Percentiles rank a stretch among this genome's conserved stretches.
These are phyloP conservation scores for Smittium culicis DNA, from an alignment of 371 early-diverging fungal species.

Conservation along the genomic window DNA sequence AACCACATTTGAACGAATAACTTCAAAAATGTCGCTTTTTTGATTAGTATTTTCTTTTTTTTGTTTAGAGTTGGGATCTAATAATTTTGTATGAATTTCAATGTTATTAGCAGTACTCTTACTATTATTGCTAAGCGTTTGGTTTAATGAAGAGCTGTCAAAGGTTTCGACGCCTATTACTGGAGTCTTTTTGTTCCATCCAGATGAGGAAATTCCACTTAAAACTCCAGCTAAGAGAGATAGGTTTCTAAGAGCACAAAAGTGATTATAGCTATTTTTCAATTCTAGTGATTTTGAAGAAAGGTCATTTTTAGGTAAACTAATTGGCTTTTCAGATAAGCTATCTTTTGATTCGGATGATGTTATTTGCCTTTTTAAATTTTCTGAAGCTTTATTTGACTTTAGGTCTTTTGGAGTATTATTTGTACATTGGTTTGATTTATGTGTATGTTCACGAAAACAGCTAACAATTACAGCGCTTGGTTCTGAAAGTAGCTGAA, in stretches of 20 bases:
- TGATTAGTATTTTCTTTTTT: too few species aligned
- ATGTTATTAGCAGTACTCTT: background rate
- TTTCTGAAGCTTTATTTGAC: too few species aligned
- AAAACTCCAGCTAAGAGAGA: background rate
- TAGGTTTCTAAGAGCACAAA: background rate
- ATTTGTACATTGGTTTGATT: too few species aligned
- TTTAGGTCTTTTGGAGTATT: too few species aligned
- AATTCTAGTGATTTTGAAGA: background rate
- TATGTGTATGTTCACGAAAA: background rate
- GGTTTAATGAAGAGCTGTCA: background rate
- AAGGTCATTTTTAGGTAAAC: too few species aligned
- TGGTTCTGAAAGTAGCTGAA: background rate
- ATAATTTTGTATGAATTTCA: background rate
- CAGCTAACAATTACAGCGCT: background rate
- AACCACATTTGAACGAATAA: constrained; percentile 12
- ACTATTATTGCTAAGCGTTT: background rate
- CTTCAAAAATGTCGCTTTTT: background rate
- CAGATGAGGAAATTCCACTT: background rate
- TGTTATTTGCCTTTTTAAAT: too few species aligned
- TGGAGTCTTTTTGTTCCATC: background rate
- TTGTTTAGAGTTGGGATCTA: too few species aligned
- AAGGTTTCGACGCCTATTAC: background rate
- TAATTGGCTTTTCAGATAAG: too few species aligned
- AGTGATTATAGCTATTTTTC: background rate
- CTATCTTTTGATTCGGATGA: too few species aligned